phyloP scores from a whole-genome alignment of 2,329 filamentous ascomycete species.

The Penicillium sp. region DNA sequence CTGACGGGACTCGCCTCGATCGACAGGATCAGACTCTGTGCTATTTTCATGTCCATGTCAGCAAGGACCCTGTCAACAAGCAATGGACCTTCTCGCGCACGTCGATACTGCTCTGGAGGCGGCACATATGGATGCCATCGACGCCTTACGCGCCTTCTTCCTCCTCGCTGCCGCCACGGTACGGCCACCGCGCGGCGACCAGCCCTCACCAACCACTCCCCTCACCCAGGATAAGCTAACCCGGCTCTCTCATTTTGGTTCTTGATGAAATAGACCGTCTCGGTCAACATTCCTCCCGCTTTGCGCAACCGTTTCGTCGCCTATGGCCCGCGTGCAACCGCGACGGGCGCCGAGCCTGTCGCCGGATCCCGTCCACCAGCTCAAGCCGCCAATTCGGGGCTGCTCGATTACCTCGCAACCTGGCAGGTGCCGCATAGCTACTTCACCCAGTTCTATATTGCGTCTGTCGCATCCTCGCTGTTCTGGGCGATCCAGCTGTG shows the following conservation, averaged over 20 bases:
- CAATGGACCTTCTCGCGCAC: conserved; percentile 18
- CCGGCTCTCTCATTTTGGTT: conserved; percentile 4
- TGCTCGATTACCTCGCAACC: conserved; percentile 57
- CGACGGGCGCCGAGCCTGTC: conserved; percentile 14
- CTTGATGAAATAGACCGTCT: conserved; percentile 47
- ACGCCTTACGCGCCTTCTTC: conserved; percentile 43
- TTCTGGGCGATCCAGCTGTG: conserved; percentile 74
- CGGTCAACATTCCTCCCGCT: conserved; percentile 55
- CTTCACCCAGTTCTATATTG: conserved; percentile 85
- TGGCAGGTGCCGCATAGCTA: conserved; percentile 80
- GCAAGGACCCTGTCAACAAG: not conserved
- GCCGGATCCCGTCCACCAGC: conserved; percentile 12
- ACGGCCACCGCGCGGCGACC: conserved; percentile 17
- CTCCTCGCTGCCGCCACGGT: conserved; percentile 45
- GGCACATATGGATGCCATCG: conserved; percentile 37
- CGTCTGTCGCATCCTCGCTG: conserved; percentile 68
- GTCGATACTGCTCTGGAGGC: conserved; percentile 22
- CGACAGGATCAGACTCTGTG: not conserved
- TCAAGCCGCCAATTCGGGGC: conserved; percentile 14
- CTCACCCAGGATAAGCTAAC: conserved; percentile 2
- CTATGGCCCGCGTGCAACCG: conserved; percentile 60
- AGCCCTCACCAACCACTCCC: conserved; percentile 1
- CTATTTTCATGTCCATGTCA: not conserved
- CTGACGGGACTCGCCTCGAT: not conserved
- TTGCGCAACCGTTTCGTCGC: conserved; percentile 61